Base-by-base conservation (phyloP, 768 basidiomycete species). In the Astraeus odoratus region DNA sequence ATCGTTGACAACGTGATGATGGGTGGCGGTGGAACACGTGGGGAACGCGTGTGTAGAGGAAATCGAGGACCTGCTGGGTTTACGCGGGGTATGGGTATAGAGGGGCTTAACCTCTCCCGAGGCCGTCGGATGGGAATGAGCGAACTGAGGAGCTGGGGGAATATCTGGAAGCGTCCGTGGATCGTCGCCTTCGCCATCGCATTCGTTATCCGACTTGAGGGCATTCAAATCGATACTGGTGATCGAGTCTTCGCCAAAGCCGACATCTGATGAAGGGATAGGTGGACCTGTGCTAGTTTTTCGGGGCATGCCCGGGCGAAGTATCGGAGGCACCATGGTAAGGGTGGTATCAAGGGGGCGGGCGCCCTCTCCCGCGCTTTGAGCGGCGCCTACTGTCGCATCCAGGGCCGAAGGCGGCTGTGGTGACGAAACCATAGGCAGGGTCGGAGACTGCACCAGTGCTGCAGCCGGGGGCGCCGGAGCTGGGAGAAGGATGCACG, bases 201-300 rank as follows among this genome's bases (percentile, higher is more conserved):
- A 51, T 10, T 63, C 61, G 22, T 60, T 47, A 30, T 62, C 61
- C 22, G 49, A 56, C 37, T 53, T 64, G 37, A 61, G 49, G 48
- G 61, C 55, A 29, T 37, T 63, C 40, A 63, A 49, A 34, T 63
- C 61, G 10, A 64, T 51, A 24, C 49, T 48, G 5, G 61, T 53
- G 41, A 63, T 56, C 31, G 57, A 62, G 31, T 63, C 62, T 20
- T 61, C 56, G 2, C 24, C 25, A 23, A 40, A 38, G 5, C 23
- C 37, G 26, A 47, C 40, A 18, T 20, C 40, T 7, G 53, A 23
- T 39, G 33, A 43, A 19, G 24, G 26, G 13, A 23, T 24, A 20
- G 34, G 10, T 5, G 50, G 24, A 7, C 31, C 42, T 3, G 38
- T 8, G 4, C 43, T 23, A 38, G 49, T 24, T 29, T 43, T 54